Conservation (phyloP, 768 basidiomycete genomes). For the Strobilomyces echinocephalus region DNA sequence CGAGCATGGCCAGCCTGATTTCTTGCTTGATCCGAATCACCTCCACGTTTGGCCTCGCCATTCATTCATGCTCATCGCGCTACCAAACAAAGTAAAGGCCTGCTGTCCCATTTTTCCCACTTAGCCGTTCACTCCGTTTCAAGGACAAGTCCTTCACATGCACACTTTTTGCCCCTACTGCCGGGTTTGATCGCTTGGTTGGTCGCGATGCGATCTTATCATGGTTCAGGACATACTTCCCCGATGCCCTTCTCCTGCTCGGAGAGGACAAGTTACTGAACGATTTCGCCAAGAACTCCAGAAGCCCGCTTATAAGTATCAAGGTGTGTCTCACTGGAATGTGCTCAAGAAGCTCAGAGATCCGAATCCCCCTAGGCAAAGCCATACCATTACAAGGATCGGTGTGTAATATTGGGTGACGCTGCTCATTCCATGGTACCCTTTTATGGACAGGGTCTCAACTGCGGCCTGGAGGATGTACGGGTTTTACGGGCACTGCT, state of each 20-base stretch:
- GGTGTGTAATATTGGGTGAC: conserved; percentile 86
- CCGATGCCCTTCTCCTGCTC: conserved; percentile 81
- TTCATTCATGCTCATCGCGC: conserved; percentile 98
- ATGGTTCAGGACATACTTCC: conserved; percentile 84
- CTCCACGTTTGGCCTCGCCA: conserved; percentile 99
- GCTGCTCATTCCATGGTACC: conserved; percentile 99
- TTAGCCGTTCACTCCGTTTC: conserved; percentile 18
- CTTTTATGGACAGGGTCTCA: conserved; percentile 95
- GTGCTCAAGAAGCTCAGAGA: conserved; percentile 17
- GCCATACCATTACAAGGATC: conserved; percentile 88
- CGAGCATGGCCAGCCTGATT: conserved; percentile 56
- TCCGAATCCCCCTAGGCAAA: conserved; percentile 48
- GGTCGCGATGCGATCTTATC: conserved; percentile 50
- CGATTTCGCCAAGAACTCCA: conserved; percentile 80
- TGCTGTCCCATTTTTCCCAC: conserved; percentile 25
- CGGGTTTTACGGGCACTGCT: conserved; percentile 78
- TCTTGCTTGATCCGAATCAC: conserved; percentile 88
- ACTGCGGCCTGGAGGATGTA: conserved; percentile 97
- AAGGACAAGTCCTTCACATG: conserved; percentile 98
- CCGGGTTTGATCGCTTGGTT: conserved; percentile 65
- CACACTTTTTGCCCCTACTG: conserved; percentile 87
- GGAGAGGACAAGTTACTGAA: conserved; percentile 73
- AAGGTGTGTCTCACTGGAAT: conserved; percentile 56
- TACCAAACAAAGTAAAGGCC: conserved; percentile 84
- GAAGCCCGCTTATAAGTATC: conserved; percentile 86